Percentiles rank a stretch among this genome's conserved stretches.
Conservation (phyloP, 371 early-diverging fungal species). For the Lichtheimia ornata region DNA sequence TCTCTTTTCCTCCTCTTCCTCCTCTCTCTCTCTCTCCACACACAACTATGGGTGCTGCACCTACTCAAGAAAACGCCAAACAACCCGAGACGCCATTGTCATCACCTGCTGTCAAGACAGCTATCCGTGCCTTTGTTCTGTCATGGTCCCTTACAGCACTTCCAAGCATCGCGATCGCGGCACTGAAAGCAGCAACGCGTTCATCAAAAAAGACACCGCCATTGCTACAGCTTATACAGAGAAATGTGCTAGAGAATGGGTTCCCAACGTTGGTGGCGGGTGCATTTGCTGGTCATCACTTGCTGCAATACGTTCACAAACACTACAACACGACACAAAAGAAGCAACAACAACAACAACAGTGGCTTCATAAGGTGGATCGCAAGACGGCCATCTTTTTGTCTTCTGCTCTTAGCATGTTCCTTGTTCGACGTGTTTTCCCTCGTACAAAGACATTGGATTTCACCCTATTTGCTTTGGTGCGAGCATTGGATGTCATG, state of each 20-base stretch:
- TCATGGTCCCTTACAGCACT: slow-evolving; percentile 40
- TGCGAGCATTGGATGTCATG: slow-evolving; percentile 60
- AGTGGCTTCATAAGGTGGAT: not conserved
- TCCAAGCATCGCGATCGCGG: slow-evolving; percentile 24
- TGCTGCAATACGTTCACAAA: slow-evolving; percentile 17
- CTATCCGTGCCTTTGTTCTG: slow-evolving; percentile 42
- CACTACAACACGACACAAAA: not conserved
- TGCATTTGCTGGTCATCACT: slow-evolving; percentile 36
- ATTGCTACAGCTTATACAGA: slow-evolving; percentile 9
- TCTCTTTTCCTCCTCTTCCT: too few species aligned
- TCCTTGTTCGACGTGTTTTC: slow-evolving; percentile 31
- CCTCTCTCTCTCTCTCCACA: too few species aligned
- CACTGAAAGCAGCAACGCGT: slow-evolving; percentile 21
- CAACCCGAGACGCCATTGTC: not conserved
- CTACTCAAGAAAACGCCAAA: too few species aligned
- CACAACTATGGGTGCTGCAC: too few species aligned
- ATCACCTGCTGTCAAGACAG: slow-evolving; percentile 30
- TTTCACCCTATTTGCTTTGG: slow-evolving; percentile 61
- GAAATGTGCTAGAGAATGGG: slow-evolving; percentile 37
- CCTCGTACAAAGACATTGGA: slow-evolving; percentile 53
- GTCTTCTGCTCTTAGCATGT: slow-evolving; percentile 31
- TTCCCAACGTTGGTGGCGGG: slow-evolving; percentile 36
- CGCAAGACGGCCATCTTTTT: slow-evolving; percentile 23
- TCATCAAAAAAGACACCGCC: not conserved
- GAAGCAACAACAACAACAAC: not conserved